Evolutionary conservation across 495 filamentous ascomycete species (phyloP).

Genomic region (Podospora tetraspora): DNA sequence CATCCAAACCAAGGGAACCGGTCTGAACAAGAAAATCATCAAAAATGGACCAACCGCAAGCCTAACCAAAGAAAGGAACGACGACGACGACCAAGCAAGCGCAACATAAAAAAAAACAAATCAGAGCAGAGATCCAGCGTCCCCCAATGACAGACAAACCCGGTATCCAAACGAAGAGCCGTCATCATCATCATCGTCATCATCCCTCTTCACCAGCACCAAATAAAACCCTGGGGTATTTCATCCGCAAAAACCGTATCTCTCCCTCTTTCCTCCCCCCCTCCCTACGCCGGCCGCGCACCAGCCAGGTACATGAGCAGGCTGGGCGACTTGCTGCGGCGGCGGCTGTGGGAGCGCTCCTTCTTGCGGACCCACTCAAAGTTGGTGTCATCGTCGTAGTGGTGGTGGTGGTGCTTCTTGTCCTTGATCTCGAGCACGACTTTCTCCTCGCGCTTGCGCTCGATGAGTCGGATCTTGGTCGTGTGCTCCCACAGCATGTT

Average conservation of each 20-base stretch:
- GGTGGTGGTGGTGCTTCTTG: slow-evolving; percentile 43
- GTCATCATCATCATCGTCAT: neutral
- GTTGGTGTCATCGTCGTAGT: slow-evolving; percentile 44
- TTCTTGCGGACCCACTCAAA: slow-evolving; percentile 61
- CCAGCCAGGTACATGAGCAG: slow-evolving; percentile 47
- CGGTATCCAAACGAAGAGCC: neutral
- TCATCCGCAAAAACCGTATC: neutral
- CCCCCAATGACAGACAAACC: neutral
- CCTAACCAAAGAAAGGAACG: neutral
- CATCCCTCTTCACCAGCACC: neutral
- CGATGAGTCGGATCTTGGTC: slow-evolving; percentile 47
- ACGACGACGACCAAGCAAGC: neutral
- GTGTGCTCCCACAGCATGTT: slow-evolving; percentile 70
- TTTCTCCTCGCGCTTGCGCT: slow-evolving; percentile 36
- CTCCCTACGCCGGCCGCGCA: slow-evolving; percentile 31
- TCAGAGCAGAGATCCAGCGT: neutral
- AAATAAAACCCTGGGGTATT: neutral
- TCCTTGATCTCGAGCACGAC: slow-evolving; percentile 34
- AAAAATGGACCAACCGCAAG: neutral
- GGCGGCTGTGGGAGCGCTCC: slow-evolving; percentile 30
- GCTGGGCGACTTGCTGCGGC: slow-evolving; percentile 43
- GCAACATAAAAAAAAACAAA: neutral
- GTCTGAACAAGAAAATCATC: neutral
- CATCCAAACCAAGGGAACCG: neutral
- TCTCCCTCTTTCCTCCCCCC: neutral